These are phyloP conservation scores for Mariannaea elegans DNA, from an alignment of 2,329 filamentous ascomycete genomes.

Conservation along the genomic window DNA sequence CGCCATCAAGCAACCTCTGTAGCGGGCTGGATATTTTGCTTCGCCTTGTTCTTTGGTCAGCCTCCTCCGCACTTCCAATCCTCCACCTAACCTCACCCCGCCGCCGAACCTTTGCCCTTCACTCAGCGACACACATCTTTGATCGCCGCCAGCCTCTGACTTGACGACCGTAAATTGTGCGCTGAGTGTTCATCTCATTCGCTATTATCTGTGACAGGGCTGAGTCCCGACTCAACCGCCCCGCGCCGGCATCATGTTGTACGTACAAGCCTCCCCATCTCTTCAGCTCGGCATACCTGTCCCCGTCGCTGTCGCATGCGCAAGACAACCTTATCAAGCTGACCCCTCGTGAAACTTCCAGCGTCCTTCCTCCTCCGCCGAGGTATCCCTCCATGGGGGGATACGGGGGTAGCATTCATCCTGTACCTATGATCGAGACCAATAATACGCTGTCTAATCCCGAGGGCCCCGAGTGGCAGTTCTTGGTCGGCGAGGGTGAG, in stretches of 20 bases:
- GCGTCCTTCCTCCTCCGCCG: constrained; percentile 86
- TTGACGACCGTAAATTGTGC: constrained; percentile 1
- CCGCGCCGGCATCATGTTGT: constrained; percentile 38
- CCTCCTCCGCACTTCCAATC: constrained; percentile 18
- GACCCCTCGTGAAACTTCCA: constrained; percentile 47
- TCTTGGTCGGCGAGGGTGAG: constrained; percentile 90
- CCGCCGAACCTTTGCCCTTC: constrained; percentile 9
- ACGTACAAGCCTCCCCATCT: constrained; percentile 20
- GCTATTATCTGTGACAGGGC: not conserved
- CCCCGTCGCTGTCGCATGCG: constrained; percentile 21
- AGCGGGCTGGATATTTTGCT: not conserved
- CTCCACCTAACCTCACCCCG: constrained; percentile 19
- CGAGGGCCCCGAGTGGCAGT: constrained; percentile 83
- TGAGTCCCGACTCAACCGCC: not conserved
- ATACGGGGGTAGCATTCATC: constrained; percentile 74
- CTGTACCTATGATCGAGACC: constrained; percentile 85
- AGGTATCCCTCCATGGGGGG: constrained; percentile 80
- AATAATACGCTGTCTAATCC: constrained; percentile 88
- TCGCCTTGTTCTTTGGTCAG: constrained; percentile 12
- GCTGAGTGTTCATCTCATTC: not conserved
- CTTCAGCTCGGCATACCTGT: not conserved
- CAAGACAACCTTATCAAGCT: constrained; percentile 23
- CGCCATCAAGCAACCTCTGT: not conserved
- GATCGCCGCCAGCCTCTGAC: constrained; percentile 2
- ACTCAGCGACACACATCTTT: not conserved